Percentiles rank a stretch among this genome's conserved stretches.
phyloP scores from a whole-genome alignment of 2,329 filamentous ascomycete species.

The Sphaerulina populicola region DNA sequence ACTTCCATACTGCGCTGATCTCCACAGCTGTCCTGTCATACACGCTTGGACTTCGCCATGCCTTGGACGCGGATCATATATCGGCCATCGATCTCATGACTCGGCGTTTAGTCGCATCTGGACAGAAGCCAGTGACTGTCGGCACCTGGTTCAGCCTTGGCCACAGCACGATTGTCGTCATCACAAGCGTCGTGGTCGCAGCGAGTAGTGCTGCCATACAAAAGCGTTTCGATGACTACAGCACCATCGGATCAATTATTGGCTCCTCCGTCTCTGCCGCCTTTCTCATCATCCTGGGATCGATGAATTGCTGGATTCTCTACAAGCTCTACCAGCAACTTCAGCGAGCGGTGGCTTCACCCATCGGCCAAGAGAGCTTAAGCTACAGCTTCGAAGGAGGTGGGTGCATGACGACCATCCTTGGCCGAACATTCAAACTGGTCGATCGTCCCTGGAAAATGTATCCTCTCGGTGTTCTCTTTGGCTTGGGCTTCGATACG shows the following conservation, averaged over 20 bases:
- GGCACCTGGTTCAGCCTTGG: constrained; percentile 92
- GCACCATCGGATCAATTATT: constrained; percentile 74
- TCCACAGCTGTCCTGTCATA: constrained; percentile 79
- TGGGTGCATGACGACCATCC: constrained; percentile 63
- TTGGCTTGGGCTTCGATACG: constrained; percentile 86
- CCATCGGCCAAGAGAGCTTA: constrained; percentile 31
- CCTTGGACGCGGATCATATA: constrained; percentile 94
- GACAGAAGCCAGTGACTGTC: constrained; percentile 79
- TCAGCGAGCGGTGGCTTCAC: constrained; percentile 48
- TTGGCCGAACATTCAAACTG: constrained; percentile 68
- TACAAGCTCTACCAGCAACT: constrained; percentile 66
- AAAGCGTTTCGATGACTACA: constrained; percentile 70
- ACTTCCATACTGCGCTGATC: constrained; percentile 49
- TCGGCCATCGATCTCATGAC: constrained; percentile 93
- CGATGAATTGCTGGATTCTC: constrained; percentile 80
- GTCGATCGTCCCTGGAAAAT: constrained; percentile 81
- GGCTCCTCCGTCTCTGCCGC: constrained; percentile 78
- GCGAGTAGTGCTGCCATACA: constrained; percentile 79
- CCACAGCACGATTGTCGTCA: constrained; percentile 84
- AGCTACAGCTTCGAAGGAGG: constrained; percentile 64
- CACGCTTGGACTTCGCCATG: constrained; percentile 81
- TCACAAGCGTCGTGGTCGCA: constrained; percentile 86
- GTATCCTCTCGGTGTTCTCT: constrained; percentile 82
- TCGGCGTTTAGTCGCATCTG: constrained; percentile 72
- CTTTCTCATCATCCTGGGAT: constrained; percentile 72